Percentiles rank a stretch among this genome's conserved stretches.
Conservation (phyloP, 2,329 filamentous ascomycete genomes). For the Monosporascus sp. region DNA sequence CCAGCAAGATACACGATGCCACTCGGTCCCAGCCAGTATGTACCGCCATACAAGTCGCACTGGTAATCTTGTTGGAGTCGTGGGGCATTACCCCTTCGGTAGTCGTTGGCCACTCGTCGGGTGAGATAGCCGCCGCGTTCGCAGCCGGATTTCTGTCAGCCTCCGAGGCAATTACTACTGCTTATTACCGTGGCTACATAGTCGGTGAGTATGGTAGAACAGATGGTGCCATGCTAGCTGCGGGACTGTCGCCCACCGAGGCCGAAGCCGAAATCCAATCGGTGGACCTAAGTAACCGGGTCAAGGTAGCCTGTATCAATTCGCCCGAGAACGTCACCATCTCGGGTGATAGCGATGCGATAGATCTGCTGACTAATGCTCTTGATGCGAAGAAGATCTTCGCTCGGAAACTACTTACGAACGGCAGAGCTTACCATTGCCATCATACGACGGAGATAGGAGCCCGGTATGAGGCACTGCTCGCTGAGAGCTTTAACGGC, state of each 20-base stretch:
- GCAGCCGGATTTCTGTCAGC: slow-evolving; percentile 22
- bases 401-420: background rate
- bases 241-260: background rate
- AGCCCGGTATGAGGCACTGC: background rate
- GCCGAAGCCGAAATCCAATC: background rate
- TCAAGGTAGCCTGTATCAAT: slow-evolving; percentile 2
- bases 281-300: background rate
- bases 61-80: slow-evolving; percentile 1
- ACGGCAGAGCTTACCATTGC: slow-evolving; percentile 2
- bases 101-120: slow-evolving; percentile 19
- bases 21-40: slow-evolving; percentile 3
- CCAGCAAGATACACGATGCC: background rate
- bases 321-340: slow-evolving; percentile 1
- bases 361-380: background rate
- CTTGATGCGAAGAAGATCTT: background rate
- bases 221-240: slow-evolving; percentile 11
- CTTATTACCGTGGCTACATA: slow-evolving; percentile 9
- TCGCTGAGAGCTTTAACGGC: background rate
- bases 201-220: background rate
- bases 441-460: background rate
- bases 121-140: slow-evolving; percentile 35
- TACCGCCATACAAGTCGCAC: slow-evolving; percentile 4
- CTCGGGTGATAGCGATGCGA: background rate
- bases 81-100: slow-evolving; percentile 6
- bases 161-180: slow-evolving; percentile 3